phyloP scores from a whole-genome alignment of 2,329 filamentous ascomycete species.

The Colletotrichum cereale region DNA sequence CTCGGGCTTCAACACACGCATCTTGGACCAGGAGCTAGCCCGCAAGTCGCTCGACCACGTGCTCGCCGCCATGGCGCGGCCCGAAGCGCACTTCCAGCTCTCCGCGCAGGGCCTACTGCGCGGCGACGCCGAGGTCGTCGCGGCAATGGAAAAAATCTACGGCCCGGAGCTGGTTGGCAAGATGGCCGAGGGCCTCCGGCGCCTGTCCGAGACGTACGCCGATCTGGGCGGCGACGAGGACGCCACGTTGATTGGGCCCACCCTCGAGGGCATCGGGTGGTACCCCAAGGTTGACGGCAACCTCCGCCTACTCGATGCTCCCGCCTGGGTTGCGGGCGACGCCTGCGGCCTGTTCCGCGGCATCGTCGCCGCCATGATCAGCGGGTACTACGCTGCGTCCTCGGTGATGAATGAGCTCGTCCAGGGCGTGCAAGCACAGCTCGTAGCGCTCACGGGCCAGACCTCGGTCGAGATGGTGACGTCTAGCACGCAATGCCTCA shows the following conservation, averaged over 20 bases:
- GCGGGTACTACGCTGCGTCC: constrained; percentile 1
- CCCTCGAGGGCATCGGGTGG: constrained; percentile 5
- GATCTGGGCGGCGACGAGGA: constrained; percentile 1
- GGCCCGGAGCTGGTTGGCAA: background rate
- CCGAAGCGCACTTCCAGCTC: background rate
- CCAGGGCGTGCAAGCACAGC: background rate
- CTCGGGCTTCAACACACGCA: constrained; percentile 4
- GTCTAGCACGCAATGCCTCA: background rate
- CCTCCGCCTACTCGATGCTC: constrained; percentile 1
- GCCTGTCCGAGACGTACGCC: background rate
- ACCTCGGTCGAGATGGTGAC: background rate
- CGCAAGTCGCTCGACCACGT: constrained; percentile 4
- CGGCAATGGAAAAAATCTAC: background rate
- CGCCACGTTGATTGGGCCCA: background rate
- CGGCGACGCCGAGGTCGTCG: background rate
- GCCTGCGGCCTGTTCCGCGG: constrained; percentile 5
- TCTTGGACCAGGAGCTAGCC: background rate
- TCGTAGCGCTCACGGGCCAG: background rate
- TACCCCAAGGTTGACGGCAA: constrained; percentile 5
- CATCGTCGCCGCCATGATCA: constrained; percentile 8
- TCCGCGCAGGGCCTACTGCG: background rate
- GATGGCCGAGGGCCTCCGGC: constrained; percentile 3
- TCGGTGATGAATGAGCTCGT: background rate
- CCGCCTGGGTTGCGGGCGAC: background rate
- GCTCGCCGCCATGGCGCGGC: background rate